These are phyloP conservation scores for Xanthoceras sorbifolium DNA, from an alignment of 345 rosid species.

Conservation along the genomic window DNA sequence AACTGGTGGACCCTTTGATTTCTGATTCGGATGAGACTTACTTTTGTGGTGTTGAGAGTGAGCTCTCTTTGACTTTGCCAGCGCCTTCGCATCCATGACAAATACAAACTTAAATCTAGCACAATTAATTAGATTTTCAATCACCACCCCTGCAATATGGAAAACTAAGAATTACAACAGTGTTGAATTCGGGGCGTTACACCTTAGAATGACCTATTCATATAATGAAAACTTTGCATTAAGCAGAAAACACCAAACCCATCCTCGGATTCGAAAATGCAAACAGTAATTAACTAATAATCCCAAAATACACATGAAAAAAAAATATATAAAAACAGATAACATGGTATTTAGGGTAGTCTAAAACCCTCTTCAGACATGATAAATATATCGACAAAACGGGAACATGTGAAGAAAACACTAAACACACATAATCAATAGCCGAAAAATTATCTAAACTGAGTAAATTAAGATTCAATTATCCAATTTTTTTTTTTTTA, in stretches of 20 bases:
- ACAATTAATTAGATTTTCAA: not conserved
- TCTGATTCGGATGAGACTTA: conserved; percentile 51
- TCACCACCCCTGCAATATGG: not conserved
- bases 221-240: not conserved
- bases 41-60: conserved; percentile 70
- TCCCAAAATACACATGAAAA: too few species aligned
- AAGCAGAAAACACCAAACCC: not conserved
- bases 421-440: too few species aligned
- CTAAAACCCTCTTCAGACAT: not conserved
- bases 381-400: not conserved
- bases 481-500: not conserved
- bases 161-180: not conserved
- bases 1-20: conserved; percentile 32
- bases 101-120: not conserved
- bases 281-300: too few species aligned
- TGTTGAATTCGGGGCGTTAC: too few species aligned
- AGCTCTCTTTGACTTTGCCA: conserved; percentile 89
- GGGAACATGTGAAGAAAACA: not conserved
- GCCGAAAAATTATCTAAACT: not conserved
- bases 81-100: conserved; percentile 70
- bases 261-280: too few species aligned
- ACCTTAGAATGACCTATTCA: too few species aligned
- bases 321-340: not conserved
- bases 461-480: not conserved
- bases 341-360: not conserved